Evolutionary conservation across 106 monocot species (phyloP).

Genomic region (Acorus gramineus): DNA sequence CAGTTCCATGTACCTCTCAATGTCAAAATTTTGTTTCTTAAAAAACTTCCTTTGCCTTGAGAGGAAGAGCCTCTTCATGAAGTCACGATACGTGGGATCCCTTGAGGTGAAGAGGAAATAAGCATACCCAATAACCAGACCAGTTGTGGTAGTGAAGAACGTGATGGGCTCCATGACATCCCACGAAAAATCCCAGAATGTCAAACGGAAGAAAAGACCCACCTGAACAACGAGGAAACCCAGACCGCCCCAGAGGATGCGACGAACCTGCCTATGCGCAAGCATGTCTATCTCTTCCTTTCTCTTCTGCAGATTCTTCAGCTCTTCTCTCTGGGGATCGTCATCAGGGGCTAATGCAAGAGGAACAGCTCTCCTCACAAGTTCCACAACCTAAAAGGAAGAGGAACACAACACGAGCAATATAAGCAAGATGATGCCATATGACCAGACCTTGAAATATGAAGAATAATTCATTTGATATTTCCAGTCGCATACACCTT

Average conservation of each 20-base stretch:
- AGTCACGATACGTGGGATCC: constrained; percentile 86
- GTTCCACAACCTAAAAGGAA: constrained; percentile 59
- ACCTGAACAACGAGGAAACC: constrained; percentile 53
- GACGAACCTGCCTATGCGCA: constrained; percentile 76
- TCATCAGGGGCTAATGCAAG: constrained; percentile 55
- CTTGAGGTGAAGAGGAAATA: constrained; percentile 86
- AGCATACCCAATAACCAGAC: constrained; percentile 60
- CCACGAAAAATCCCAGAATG: constrained; percentile 99
- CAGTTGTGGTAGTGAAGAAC: constrained; percentile 75
- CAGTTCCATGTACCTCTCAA: constrained; percentile 53
- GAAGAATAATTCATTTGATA: too few relatives aligned
- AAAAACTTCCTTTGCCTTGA: constrained; percentile 63
- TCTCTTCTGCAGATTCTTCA: constrained; percentile 48
- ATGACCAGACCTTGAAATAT: too few relatives aligned
- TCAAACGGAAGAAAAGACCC: constrained; percentile 87
- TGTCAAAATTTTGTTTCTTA: constrained; percentile 49
- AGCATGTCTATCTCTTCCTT: constrained; percentile 78
- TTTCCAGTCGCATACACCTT: too few relatives aligned
- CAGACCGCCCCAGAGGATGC: constrained; percentile 71
- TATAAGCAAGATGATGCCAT: too few relatives aligned
- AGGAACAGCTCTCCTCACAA: constrained; percentile 70
- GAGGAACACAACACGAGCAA: neutral
- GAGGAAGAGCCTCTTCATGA: constrained; percentile 72
- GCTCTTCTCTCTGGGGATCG: constrained; percentile 81
- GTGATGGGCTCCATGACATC: constrained; percentile 96